phyloP scores from a whole-genome alignment of 805 yeast species.

The Blastobotrys americana region DNA sequence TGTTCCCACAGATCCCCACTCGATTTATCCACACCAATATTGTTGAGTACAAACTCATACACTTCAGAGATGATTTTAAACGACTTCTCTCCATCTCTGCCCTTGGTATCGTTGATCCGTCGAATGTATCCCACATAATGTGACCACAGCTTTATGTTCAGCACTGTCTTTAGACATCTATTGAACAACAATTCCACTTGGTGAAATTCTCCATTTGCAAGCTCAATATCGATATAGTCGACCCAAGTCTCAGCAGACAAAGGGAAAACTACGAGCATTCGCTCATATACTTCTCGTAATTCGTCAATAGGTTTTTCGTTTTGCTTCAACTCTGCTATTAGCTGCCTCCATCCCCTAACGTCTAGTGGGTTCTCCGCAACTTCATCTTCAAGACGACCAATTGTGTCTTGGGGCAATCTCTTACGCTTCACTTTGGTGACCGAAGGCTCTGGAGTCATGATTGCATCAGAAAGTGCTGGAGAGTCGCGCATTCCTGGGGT shows the following conservation, averaged over 20 bases:
- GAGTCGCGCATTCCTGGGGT: too few species aligned
- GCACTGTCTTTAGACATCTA: slow-evolving; percentile 53
- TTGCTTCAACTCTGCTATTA: slow-evolving; percentile 42
- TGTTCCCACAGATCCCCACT: slow-evolving; percentile 74
- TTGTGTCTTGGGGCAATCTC: slow-evolving; percentile 40
- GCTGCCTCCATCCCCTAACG: slow-evolving; percentile 48
- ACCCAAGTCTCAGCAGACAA: slow-evolving; percentile 70
- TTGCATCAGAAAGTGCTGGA: too few species aligned
- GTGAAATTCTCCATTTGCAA: slow-evolving; percentile 56
- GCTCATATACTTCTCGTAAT: slow-evolving; percentile 50
- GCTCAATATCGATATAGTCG: slow-evolving; percentile 56
- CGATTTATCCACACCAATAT: slow-evolving; percentile 71
- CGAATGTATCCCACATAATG: slow-evolving; percentile 74
- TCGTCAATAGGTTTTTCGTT: slow-evolving; percentile 51
- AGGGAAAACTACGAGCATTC: slow-evolving; percentile 58
- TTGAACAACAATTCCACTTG: slow-evolving; percentile 61
- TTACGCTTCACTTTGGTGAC: slow-evolving; percentile 17
- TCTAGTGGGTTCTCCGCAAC: slow-evolving; percentile 47
- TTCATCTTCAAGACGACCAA: slow-evolving; percentile 53
- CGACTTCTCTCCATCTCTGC: slow-evolving; percentile 76
- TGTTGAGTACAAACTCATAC: slow-evolving; percentile 70
- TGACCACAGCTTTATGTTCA: slow-evolving; percentile 64
- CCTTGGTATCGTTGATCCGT: slow-evolving; percentile 51
- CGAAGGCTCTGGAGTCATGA: too few species aligned
- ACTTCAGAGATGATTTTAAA: slow-evolving; percentile 69